phyloP scores from a whole-genome alignment of 176 grass and related monocot genomes.

The Carex cristatella region DNA sequence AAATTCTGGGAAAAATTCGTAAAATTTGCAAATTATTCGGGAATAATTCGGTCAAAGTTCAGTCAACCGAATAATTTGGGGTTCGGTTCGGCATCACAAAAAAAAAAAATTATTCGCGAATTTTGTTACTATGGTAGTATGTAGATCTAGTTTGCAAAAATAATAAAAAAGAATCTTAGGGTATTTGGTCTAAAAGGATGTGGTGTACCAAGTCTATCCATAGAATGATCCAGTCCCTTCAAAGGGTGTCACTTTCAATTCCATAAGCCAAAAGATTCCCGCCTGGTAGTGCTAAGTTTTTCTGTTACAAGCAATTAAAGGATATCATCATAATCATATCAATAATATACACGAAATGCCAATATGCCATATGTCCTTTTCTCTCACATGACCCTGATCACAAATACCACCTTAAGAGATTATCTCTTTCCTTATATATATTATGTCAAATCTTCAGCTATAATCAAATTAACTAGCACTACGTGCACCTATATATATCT shows the following conservation, averaged over 20 bases:
- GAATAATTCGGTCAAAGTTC: too few species aligned
- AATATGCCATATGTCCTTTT: constrained; percentile 14
- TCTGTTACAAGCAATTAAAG: constrained; percentile 17
- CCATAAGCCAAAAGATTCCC: constrained; percentile 5
- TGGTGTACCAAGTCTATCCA: neutral
- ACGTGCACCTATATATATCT: neutral
- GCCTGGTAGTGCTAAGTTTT: constrained; percentile 15
- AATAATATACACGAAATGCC: constrained; percentile 22
- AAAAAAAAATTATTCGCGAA: too few species aligned
- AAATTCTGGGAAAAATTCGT: too few species aligned
- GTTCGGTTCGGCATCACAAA: too few species aligned
- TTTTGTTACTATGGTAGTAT: too few species aligned
- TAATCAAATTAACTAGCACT: neutral
- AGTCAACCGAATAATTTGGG: too few species aligned
- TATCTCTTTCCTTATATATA: neutral
- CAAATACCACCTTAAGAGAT: constrained; percentile 4
- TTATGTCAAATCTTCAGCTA: constrained; percentile 1
- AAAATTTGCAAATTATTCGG: too few species aligned
- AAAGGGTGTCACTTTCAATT: constrained; percentile 13
- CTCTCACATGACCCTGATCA: neutral
- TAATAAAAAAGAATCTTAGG: neutral
- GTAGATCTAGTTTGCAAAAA: neutral
- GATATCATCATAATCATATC: constrained; percentile 13
- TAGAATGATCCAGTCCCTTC: neutral
- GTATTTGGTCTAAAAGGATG: neutral